Evolutionary conservation across 345 rosid genomes (phyloP).

Genomic region (Hibiscus syriacus): DNA sequence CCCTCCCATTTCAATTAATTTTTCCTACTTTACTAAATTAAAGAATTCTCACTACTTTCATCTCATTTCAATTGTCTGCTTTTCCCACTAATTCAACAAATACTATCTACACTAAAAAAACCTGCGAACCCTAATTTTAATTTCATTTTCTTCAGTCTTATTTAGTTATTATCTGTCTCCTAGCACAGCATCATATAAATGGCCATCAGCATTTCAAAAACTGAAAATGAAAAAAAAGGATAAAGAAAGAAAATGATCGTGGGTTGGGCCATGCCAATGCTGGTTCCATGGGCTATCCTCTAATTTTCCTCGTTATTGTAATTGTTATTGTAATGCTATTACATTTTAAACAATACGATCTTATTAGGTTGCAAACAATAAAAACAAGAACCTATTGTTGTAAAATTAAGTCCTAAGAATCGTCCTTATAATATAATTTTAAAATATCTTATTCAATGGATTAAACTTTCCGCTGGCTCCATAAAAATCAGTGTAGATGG

Average conservation of each 20-base stretch:
- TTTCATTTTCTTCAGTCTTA: not conserved
- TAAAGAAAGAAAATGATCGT: not conserved
- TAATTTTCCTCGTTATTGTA: too few relatives aligned
- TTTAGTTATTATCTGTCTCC: not conserved
- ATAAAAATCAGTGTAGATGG: too few relatives aligned
- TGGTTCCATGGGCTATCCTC: too few relatives aligned
- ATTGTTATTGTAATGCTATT: too few relatives aligned
- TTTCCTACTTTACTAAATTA: not conserved
- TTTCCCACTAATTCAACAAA: not conserved
- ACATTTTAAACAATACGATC: too few relatives aligned
- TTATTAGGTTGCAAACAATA: too few relatives aligned
- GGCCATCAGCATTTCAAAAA: not conserved
- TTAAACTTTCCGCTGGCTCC: too few relatives aligned
- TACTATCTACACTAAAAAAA: not conserved
- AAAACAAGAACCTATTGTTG: too few relatives aligned
- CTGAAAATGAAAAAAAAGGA: not conserved
- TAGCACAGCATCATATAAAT: not conserved
- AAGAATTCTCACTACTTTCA: not conserved
- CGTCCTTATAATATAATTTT: too few relatives aligned
- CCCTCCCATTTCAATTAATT: not conserved
- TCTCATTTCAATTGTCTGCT: not conserved
- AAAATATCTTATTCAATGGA: too few relatives aligned
- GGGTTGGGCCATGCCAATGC: too few relatives aligned
- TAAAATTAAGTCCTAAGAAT: too few relatives aligned
- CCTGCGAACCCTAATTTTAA: not conserved